Base-by-base conservation (phyloP, 257 asterid species). In the Asclepias syriaca region DNA sequence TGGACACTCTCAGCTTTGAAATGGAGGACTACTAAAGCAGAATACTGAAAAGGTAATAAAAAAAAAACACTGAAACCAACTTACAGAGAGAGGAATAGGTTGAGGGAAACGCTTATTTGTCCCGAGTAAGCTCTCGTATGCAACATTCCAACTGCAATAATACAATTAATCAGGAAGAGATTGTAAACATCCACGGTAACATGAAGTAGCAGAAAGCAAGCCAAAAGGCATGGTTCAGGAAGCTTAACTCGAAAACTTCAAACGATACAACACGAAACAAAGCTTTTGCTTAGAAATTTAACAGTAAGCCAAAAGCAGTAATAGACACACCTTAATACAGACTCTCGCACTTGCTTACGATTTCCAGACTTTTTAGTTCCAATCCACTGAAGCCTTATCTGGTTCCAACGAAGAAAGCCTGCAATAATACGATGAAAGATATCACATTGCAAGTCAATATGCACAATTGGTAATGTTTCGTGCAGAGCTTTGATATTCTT, bases 321-420 rank as follows among this genome's bases (percentile, higher is more conserved):
- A 29, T 34, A 34, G 22, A 32, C 70, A 32, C 70, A 91, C 99
- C 90, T 79, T 78, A 89, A 49, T 77, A 82, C 87, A 67, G 93
- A 86, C 53, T 85, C 97, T 70, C 71, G 88, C 73, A 80, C 54
- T 56, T 83, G 82, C 50, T 69, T 81, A 14, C 32, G 60, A 71
- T 78, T 81, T 70, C 85, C 77, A 49, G 90, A 56, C 66, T 80
- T 84, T 81, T 83, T 94, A 69, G 68, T 84, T 69, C 90, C 97
- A 70, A 86, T 79, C 99, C 99, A 91, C 77, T 87, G 96, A 71
- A 85, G 87, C 86, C 99, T 87, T 34, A 86, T 85, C 70, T 94
- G 96, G 73, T 85, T 91, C 97, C 99, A 94, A 60, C 83, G 95
- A 77, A 89, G 89, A 78, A 88, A 79, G 43, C 99, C 99, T 94